phyloP scores from a whole-genome alignment of 257 asterid species.

The Buddleja alternifolia region DNA sequence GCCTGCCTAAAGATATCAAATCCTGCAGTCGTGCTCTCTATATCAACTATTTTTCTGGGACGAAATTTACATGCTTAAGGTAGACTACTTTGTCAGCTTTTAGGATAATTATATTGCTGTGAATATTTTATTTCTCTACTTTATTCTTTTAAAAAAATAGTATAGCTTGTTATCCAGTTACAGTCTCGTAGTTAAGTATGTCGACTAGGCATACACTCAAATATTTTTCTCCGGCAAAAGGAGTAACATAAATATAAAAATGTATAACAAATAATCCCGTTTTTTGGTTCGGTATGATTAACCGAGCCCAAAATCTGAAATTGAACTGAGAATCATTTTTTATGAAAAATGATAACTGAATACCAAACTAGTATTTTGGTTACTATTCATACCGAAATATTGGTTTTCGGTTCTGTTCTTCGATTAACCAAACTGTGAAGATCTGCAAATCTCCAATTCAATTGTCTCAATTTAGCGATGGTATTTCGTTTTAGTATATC shows the following conservation, averaged over 20 bases:
- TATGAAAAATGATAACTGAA: too few relatives aligned
- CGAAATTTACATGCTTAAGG: constrained; percentile 35
- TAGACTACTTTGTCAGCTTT: constrained; percentile 22
- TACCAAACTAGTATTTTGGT: too few relatives aligned
- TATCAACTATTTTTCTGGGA: constrained; percentile 18
- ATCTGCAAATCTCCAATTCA: background rate
- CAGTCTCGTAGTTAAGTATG: constrained; percentile 15
- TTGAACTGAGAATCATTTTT: too few relatives aligned
- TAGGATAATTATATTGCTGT: background rate
- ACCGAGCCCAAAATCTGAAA: too few relatives aligned
- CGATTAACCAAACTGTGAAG: too few relatives aligned
- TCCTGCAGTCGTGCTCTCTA: constrained; percentile 16
- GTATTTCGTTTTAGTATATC: background rate
- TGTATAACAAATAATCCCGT: too few relatives aligned
- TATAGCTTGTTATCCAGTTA: background rate
- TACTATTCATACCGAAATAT: too few relatives aligned
- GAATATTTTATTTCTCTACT: too few relatives aligned
- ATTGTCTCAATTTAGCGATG: background rate
- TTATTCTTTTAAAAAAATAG: background rate
- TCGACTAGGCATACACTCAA: background rate
- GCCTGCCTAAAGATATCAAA: constrained; percentile 27
- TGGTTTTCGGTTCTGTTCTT: too few relatives aligned
- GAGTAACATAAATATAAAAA: too few relatives aligned
- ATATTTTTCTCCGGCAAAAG: too few relatives aligned
- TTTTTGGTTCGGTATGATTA: too few relatives aligned